Evolutionary conservation across 2,329 filamentous ascomycete genomes (phyloP), one percentile per base, ranked within the genome.

Genomic region (Claviceps capensis): DNA sequence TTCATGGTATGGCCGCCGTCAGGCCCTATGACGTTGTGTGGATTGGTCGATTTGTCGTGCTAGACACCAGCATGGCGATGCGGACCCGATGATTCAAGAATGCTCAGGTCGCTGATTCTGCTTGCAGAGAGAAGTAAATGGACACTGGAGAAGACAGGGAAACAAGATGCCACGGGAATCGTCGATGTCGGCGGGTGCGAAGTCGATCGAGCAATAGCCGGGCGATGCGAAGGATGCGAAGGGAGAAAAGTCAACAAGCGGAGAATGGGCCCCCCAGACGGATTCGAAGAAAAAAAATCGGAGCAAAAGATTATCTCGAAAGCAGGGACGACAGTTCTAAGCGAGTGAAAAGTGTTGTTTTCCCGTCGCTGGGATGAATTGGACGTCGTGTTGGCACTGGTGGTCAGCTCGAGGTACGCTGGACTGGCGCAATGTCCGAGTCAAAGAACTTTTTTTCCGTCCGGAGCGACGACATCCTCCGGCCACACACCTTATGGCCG

Each of bases 11-110:
- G 58, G 52, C 58, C 50, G 54, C 53, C 54, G 51, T 57, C 53
- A 53, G 58, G 55, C 55, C 59, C 58, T 53, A 56, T 60, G 54
- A 52, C 61, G 52, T 54, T 54, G 46, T 57, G 60, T 57, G 34
- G 36, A 40, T 59, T 61, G 46, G 61, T 59, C 58, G 55, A 59
- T 55, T 53, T 56, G 52, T 57, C 57, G 49, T 59, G 53, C 52
- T 54, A 57, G 57, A 59, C 59, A 56, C 55, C 56, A 54, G 64
- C 67, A 69, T 69, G 56, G 57, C 66, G 64, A 63, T 61, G 56
- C 37, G 54, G 54, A 26, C 41, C 40, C n/a, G 41, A 38, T 26
- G 30, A 42, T 16, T 47, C 38, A 47, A 50, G 36, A 14, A 52
- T 43, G 51, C 46, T 50, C 47, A 49, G 47, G 51, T 43, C 50